phyloP scores from a whole-genome alignment of 441 rosid genomes.

The Arabidopsis hybrid region DNA sequence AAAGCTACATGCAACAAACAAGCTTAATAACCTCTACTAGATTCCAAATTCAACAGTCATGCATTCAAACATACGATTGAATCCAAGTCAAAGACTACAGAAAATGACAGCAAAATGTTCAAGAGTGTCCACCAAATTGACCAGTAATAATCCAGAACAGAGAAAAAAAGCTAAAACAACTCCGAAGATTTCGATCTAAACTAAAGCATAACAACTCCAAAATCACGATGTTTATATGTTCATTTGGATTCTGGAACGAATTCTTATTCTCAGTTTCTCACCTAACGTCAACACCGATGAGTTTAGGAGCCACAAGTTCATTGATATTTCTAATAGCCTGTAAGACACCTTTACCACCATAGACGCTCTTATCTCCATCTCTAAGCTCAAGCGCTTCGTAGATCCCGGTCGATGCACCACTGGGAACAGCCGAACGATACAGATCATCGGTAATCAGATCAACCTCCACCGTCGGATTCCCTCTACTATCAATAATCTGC shows the following conservation, averaged over 20 bases:
- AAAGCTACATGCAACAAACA: not conserved
- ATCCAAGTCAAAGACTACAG: slow-evolving; percentile 4
- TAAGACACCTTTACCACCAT: slow-evolving; percentile 92
- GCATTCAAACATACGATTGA: not conserved
- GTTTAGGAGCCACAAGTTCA: slow-evolving; percentile 77
- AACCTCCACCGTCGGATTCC: slow-evolving; percentile 96
- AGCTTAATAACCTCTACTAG: not conserved
- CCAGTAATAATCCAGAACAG: not conserved
- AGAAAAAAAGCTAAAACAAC: not conserved
- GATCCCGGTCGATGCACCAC: slow-evolving; percentile 97
- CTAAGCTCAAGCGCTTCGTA: slow-evolving; percentile 94
- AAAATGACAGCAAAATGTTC: slow-evolving; percentile 4
- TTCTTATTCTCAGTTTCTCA: slow-evolving; percentile 52
- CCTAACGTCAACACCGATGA: slow-evolving; percentile 92
- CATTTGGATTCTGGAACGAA: not conserved
- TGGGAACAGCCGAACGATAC: slow-evolving; percentile 92
- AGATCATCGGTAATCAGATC: slow-evolving; percentile 79
- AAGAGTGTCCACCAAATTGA: not conserved
- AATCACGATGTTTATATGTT: not conserved
- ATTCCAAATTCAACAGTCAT: not conserved
- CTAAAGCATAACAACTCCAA: slow-evolving; percentile 4
- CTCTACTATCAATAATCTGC: slow-evolving; percentile 97
- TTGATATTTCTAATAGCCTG: slow-evolving; percentile 77
- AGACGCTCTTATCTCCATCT: slow-evolving; percentile 80
- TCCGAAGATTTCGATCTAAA: not conserved